These are phyloP conservation scores for Colletotrichum incanum DNA, from an alignment of 2,329 filamentous ascomycete genomes.

Conservation along the genomic window DNA sequence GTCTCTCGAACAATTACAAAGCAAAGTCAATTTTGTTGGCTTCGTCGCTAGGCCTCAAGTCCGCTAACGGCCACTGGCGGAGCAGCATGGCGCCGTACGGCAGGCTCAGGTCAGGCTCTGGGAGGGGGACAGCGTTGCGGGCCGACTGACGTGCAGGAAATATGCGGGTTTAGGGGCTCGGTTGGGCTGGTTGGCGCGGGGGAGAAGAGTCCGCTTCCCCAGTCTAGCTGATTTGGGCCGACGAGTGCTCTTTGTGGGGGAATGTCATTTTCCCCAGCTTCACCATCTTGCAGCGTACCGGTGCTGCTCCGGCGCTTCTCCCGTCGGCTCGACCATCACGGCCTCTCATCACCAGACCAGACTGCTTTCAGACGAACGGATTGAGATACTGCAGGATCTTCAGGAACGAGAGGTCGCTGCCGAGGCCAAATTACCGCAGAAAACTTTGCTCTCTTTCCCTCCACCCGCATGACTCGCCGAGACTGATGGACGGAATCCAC, in stretches of 20 bases:
- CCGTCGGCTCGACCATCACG: not conserved
- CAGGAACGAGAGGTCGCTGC: not conserved
- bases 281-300: not conserved
- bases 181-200: not conserved
- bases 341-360: not conserved
- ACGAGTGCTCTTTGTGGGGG: slow-evolving; percentile 3
- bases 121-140: not conserved
- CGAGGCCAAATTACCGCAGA: not conserved
- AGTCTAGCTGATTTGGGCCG: not conserved
- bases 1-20: not conserved
- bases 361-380: not conserved
- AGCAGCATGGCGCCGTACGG: not conserved
- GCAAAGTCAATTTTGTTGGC: not conserved
- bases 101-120: not conserved
- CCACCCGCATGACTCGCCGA: slow-evolving; percentile 16
- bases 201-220: slow-evolving; percentile 2
- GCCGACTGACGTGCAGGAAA: not conserved
- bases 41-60: not conserved
- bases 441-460: not conserved
- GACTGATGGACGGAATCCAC: not conserved
- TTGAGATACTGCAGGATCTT: not conserved
- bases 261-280: not conserved
- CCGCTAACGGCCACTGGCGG: not conserved
- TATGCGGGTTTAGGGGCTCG: not conserved
- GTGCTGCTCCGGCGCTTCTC: not conserved